Evolutionary conservation across 169 alveolate genomes (phyloP).

Genomic region (Toxoplasma gondii): DNA sequence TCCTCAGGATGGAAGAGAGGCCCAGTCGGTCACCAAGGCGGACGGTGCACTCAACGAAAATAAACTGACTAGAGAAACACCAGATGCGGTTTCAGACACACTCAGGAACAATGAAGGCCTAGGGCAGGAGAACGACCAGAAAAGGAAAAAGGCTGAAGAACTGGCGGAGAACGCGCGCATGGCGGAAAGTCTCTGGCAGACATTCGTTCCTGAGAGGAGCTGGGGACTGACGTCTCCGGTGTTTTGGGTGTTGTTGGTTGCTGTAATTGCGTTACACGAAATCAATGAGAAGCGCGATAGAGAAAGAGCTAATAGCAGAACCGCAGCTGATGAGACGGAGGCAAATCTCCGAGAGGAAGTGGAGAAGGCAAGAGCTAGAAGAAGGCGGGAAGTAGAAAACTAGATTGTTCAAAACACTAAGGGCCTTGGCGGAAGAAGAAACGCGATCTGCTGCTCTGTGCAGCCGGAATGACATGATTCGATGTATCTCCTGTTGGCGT

Average conservation of each 20-base stretch:
- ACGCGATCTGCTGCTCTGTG: too few relatives aligned
- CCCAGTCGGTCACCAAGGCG: too few relatives aligned
- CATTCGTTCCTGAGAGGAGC: constrained; percentile 24
- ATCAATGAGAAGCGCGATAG: constrained; percentile 12
- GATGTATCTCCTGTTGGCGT: too few relatives aligned
- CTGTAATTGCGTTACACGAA: constrained; percentile 1
- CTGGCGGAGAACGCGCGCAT: constrained; percentile 25
- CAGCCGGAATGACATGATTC: too few relatives aligned
- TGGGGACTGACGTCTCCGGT: constrained; percentile 31
- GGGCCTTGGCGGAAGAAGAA: too few relatives aligned
- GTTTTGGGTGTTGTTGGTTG: constrained; percentile 29
- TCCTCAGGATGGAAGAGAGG: too few relatives aligned
- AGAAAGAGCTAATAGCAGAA: not conserved
- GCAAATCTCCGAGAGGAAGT: constrained; percentile 4
- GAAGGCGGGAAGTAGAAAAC: not conserved
- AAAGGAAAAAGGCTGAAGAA: not conserved
- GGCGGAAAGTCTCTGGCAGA: constrained; percentile 31
- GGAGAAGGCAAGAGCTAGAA: not conserved
- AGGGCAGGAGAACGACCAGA: not conserved
- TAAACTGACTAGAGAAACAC: too few relatives aligned
- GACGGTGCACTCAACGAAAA: too few relatives aligned
- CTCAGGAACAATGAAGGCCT: not conserved
- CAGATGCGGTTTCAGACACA: too few relatives aligned
- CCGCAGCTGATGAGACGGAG: constrained; percentile 17
- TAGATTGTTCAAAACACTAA: not conserved